phyloP scores from a whole-genome alignment of 2,329 filamentous ascomycete species.

The Ophiostoma piceae region DNA sequence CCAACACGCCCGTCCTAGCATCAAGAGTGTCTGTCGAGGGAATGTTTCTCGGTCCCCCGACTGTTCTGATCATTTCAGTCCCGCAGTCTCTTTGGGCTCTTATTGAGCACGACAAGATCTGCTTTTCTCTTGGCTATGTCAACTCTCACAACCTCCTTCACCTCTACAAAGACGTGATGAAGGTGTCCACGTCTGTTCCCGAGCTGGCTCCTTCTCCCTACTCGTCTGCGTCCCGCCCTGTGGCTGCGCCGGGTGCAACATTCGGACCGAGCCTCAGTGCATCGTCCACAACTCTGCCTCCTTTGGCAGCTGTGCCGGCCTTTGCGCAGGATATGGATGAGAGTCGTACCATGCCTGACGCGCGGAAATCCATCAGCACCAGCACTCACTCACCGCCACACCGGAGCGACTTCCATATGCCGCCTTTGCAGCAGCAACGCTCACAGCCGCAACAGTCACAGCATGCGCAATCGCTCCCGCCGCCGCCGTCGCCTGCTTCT shows the following conservation, averaged over 20 bases:
- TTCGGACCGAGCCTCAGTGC: neutral
- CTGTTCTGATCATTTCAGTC: constrained; percentile 62
- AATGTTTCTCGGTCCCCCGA: constrained; percentile 63
- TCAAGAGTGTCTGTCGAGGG: constrained; percentile 59
- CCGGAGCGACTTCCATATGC: constrained; percentile 16
- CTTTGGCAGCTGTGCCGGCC: constrained; percentile 25
- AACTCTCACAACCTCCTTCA: constrained; percentile 63
- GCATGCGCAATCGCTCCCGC: neutral
- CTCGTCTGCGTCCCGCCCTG: neutral
- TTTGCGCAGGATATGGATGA: constrained; percentile 50
- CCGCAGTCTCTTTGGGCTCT: constrained; percentile 58
- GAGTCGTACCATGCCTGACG: constrained; percentile 52
- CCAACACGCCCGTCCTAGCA: constrained; percentile 51
- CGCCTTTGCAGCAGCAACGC: constrained; percentile 19
- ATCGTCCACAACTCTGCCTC: constrained; percentile 1
- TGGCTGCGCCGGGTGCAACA: neutral
- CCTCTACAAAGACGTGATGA: constrained; percentile 56
- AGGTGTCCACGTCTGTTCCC: constrained; percentile 37
- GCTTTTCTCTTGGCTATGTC: constrained; percentile 60
- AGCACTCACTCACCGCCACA: constrained; percentile 12
- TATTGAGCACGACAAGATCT: constrained; percentile 62
- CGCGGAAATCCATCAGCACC: constrained; percentile 42
- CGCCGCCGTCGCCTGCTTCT: neutral
- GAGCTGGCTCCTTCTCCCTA: neutral
- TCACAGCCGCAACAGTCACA: neutral